Evolutionary conservation across 768 basidiomycete genomes (phyloP).

Genomic region (Suillus hirtellus): DNA sequence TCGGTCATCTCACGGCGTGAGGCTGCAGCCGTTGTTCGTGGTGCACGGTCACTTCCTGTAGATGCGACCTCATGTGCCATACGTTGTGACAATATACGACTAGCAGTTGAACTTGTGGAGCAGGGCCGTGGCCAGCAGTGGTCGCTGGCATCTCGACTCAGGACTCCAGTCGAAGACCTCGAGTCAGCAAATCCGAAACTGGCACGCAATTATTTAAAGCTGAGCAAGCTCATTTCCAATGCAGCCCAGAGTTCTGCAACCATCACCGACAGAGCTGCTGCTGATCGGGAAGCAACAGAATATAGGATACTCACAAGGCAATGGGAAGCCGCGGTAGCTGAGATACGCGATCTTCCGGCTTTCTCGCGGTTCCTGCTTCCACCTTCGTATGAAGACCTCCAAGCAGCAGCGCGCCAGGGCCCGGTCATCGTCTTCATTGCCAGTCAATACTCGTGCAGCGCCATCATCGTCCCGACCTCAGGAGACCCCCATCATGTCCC

Average conservation of each 20-base stretch:
- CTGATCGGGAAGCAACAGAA: background rate
- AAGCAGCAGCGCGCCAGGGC: background rate
- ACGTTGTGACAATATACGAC: slow-evolving; percentile 1
- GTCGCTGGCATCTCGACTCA: slow-evolving; percentile 26
- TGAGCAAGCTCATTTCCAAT: background rate
- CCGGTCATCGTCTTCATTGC: background rate
- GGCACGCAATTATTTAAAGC: background rate
- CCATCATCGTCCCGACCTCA: background rate
- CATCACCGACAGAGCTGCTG: background rate
- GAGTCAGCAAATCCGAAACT: background rate
- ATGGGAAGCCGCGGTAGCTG: background rate
- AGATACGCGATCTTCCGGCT: background rate
- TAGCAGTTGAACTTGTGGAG: slow-evolving; percentile 30
- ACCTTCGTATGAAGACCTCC: background rate
- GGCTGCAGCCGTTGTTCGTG: background rate
- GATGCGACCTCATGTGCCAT: slow-evolving; percentile 18
- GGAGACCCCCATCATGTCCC: background rate
- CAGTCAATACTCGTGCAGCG: background rate
- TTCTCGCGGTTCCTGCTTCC: background rate
- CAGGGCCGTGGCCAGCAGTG: slow-evolving; percentile 21
- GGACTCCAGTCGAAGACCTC: slow-evolving; percentile 15
- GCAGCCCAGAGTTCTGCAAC: background rate
- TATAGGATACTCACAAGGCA: background rate
- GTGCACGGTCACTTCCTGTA: background rate
- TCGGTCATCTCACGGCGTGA: background rate